A percentile compares a stretch with the other conserved stretches of the same genome.
These are phyloP conservation scores for Zizania palustris DNA, from an alignment of 202 grass and related monocot genomes.

Conservation along the genomic window DNA sequence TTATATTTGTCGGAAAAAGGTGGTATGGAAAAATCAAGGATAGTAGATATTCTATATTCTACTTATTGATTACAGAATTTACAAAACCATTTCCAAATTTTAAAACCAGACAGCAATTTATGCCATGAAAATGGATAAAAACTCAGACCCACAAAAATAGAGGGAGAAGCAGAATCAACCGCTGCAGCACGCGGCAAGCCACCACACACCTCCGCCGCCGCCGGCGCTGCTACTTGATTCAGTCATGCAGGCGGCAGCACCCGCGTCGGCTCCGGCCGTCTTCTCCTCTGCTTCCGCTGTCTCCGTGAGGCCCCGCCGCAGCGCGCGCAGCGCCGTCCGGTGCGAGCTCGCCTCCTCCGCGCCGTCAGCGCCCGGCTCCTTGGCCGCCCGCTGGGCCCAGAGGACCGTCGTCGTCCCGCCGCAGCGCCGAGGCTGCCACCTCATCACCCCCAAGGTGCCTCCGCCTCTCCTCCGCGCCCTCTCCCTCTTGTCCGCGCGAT, in stretches of 20 bases:
- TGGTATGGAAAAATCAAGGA: no score
- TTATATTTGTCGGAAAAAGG: no score
- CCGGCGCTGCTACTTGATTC: neutral
- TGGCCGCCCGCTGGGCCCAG: constrained; percentile 85
- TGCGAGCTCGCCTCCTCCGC: constrained; percentile 47
- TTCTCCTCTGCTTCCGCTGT: neutral
- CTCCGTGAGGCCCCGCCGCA: constrained; percentile 4
- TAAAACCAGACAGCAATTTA: neutral
- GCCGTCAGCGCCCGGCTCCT: constrained; percentile 39
- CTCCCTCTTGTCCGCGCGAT: neutral
- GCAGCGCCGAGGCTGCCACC: constrained; percentile 87
- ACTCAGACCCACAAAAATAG: constrained; percentile 27
- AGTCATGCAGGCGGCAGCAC: constrained; percentile 23
- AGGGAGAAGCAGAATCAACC: neutral
- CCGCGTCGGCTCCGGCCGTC: constrained; percentile 1
- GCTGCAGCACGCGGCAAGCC: neutral
- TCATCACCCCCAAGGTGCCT: constrained; percentile 75
- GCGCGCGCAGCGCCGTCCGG: constrained; percentile 29
- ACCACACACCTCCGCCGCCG: constrained; percentile 7
- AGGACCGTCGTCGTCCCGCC: constrained; percentile 82
- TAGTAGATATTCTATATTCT: no score
- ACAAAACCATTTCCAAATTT: no score
- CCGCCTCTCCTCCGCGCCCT: no score
- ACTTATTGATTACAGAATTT: no score
- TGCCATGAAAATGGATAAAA: neutral